phyloP scores from a whole-genome alignment of 768 basidiomycete genomes.

The Tephrocybe sp. region DNA sequence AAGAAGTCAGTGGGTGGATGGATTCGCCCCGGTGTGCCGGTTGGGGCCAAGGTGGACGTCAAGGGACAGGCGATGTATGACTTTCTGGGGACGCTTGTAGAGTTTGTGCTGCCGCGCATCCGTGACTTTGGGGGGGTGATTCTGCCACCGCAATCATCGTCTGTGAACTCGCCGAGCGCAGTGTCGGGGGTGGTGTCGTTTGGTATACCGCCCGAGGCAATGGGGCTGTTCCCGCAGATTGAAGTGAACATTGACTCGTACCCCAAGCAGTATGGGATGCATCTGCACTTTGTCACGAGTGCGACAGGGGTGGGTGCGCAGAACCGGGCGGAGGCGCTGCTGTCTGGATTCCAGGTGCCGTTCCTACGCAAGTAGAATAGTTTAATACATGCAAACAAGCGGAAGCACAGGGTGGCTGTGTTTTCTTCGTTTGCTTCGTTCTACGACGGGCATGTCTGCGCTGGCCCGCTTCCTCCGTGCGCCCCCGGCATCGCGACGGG shows the following conservation, averaged over 20 bases:
- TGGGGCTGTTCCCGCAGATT: conserved; percentile 93
- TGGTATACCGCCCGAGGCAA: conserved; percentile 80
- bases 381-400: too few relatives aligned
- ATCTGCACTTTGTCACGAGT: conserved; percentile 92
- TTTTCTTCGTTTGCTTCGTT: too few relatives aligned
- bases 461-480: conserved; percentile 49
- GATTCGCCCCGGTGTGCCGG: conserved; percentile 79
- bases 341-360: conserved; percentile 92
- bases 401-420: too few relatives aligned
- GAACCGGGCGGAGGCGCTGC: conserved; percentile 79
- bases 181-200: conserved; percentile 89
- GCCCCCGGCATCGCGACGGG: conserved; percentile 47
- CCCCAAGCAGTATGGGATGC: conserved; percentile 84
- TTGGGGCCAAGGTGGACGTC: conserved; percentile 89
- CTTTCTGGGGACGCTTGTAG: conserved; percentile 83
- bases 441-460: conserved; percentile 44
- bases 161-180: conserved; percentile 68
- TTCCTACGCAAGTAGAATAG: conserved; percentile 57
- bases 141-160: conserved; percentile 74
- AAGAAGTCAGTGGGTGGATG: conserved; percentile 77
- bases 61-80: conserved; percentile 94
- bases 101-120: conserved; percentile 93
- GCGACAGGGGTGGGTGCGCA: conserved; percentile 88
- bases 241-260: conserved; percentile 93
- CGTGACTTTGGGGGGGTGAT: conserved; percentile 87